Evolutionary conservation across 1,139 yeast species (phyloP).

Genomic region (Suhomyces maxii): DNA sequence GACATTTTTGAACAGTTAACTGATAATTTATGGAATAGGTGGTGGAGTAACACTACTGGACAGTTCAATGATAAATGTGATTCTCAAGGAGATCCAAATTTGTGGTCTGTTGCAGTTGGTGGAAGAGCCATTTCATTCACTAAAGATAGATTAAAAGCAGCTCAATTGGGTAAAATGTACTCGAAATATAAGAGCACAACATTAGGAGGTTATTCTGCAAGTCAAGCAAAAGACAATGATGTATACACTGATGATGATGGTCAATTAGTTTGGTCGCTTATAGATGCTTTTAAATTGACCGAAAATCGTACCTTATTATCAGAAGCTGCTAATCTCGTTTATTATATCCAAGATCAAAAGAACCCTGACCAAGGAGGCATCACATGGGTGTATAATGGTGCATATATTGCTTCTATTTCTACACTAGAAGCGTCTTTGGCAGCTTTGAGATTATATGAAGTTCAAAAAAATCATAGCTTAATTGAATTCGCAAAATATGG

Average conservation of each 20-base stretch:
- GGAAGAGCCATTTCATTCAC: constrained; percentile 11
- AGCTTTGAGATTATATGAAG: constrained; percentile 27
- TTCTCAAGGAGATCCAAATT: constrained; percentile 2
- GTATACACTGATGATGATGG: constrained; percentile 39
- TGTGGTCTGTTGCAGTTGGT: constrained; percentile 17
- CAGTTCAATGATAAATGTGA: constrained; percentile 10
- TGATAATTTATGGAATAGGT: constrained; percentile 8
- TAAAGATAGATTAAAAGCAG: constrained; percentile 4
- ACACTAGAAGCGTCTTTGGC: constrained; percentile 37
- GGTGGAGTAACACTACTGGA: constrained; percentile 8
- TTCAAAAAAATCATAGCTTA: constrained; percentile 14
- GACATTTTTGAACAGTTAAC: constrained; percentile 4
- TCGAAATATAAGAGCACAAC: constrained; percentile 11
- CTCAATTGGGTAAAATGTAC: constrained; percentile 5
- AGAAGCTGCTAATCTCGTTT: constrained; percentile 19
- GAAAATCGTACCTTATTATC: constrained; percentile 15
- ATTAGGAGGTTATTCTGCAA: constrained; percentile 32
- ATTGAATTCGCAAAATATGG: constrained; percentile 25
- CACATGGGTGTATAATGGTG: constrained; percentile 27
- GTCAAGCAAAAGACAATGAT: constrained; percentile 29
- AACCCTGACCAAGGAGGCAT: constrained; percentile 29
- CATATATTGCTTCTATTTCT: constrained; percentile 38
- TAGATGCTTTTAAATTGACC: constrained; percentile 25
- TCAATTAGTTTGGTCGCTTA: constrained; percentile 34
- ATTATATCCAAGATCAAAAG: constrained; percentile 20